Base-by-base conservation (phyloP, 345 rosid species). In the Balakata baccata region DNA sequence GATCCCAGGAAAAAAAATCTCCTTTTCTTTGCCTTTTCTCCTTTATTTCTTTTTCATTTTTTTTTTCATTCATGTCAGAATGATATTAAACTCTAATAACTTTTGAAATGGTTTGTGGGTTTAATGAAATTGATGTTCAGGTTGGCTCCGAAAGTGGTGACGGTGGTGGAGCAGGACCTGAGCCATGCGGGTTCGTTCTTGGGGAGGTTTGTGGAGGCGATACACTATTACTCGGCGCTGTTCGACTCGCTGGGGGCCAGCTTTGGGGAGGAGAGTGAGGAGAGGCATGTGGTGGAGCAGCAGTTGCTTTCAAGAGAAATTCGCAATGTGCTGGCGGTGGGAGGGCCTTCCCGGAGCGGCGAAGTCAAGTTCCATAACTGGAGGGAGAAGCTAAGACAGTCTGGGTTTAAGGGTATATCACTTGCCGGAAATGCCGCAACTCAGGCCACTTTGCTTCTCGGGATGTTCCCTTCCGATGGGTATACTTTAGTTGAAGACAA, bases 221-320 rank as follows among this genome's bases (percentile, higher is more conserved):
- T 95, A 72, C 99, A 95, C 82, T 95, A 95, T 84, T 95, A 95
- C 82, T 95, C 99, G 0, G 99, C 99, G 0, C 71, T 95, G 61
- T 95, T 95, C 29, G 99, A 95, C 64, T 95, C 99, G 0, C 78
- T 95, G 0, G 99, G 99, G 22, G 98, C 99, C 0, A 91, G 98
- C 83, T 90, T 91, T 41, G 97, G 96, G 0, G 99, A 95, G 76
- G 99, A 95, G 86, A 92, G 98, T 73, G 98, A 95, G 81, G 97
- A 95, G 86, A 84, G 99, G 68, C 98, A 95, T 23, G 96, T 89
- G 6, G 99, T 95, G 68, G 99, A 95, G 81, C 99, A 95, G 77
- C 99, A 92, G 85, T 84, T 95, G 58, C 81, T 95, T 6, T 95
- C 99, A 1, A 86, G 88, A 63, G 99, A 95, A 83, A 95, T 95